Conservation (phyloP, 1,284 basidiomycete genomes). For the Takashimella tepidaria region DNA sequence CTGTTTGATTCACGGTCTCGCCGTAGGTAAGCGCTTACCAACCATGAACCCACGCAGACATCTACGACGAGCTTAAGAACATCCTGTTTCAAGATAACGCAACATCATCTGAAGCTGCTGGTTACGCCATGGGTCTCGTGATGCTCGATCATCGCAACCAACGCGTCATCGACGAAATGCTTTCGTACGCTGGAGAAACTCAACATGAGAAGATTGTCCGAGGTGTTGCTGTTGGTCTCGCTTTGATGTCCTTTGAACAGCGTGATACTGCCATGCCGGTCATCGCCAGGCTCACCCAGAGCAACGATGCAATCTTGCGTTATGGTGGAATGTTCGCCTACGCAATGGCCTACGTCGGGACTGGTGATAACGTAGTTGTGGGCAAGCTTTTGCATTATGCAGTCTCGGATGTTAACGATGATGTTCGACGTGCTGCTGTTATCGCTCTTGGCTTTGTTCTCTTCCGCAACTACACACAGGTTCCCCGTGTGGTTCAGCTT, state of each 20-base stretch:
- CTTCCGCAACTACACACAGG: constrained; percentile 90
- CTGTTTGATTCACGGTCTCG: too few species aligned
- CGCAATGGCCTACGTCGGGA: constrained; percentile 90
- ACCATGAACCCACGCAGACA: constrained; percentile 59
- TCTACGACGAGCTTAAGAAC: constrained; percentile 84
- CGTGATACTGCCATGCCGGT: constrained; percentile 82
- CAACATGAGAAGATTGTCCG: constrained; percentile 98
- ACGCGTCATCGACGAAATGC: constrained; percentile 81
- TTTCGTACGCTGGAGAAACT: constrained; percentile 87
- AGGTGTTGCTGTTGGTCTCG: constrained; percentile 82
- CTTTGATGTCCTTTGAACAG: constrained; percentile 82
- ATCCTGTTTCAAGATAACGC: constrained; percentile 87
- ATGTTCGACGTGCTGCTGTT: constrained; percentile 89
- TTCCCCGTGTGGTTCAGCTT: constrained; percentile 89
- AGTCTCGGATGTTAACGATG: constrained; percentile 93
- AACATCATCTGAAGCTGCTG: constrained; percentile 86
- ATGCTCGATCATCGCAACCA: constrained; percentile 85
- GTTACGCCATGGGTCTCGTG: constrained; percentile 91
- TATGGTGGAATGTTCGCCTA: constrained; percentile 95
- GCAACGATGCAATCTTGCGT: constrained; percentile 91
- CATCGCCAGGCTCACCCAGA: constrained; percentile 66
- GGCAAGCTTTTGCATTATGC: constrained; percentile 86
- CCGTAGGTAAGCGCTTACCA: too few species aligned
- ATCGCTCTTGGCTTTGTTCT: constrained; percentile 89
- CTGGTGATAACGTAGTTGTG: constrained; percentile 85